Base-by-base conservation (phyloP, 768 basidiomycete genomes). In the Mycena metata region DNA sequence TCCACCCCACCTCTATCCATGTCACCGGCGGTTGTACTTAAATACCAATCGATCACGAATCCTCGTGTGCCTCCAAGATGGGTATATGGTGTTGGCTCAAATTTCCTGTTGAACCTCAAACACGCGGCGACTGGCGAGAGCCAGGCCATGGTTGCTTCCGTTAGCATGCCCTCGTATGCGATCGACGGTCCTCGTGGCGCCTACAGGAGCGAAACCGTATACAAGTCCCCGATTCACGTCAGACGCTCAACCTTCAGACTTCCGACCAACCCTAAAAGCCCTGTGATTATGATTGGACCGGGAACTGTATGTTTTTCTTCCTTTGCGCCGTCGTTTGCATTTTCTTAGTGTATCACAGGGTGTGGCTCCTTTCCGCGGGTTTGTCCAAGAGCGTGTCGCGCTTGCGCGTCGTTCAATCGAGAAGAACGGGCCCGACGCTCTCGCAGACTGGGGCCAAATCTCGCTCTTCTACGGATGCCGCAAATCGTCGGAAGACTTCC, bases 281-380 rank as follows among this genome's bases (percentile, higher is more conserved):
- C 98, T 2, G 92, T 99, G 57, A 95, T 99, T 80, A 99, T 99
- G 98, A 89, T 99, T 78, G 98, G 98, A 46, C 98, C 98, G 69
- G 98, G 98, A 60, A 99, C 96, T 64, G 96, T 97, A 78, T 83
- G 94, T 88, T 43, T 51, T 30, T 61, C 4, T 26, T 51, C 56
- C 35, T 43, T 30, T 30, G 6, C 30, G 24, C 26, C 64, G n/a
- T 47, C 13, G 65, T 21, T 58, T 36, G 19, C 50, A 24, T 12
- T 16, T 36, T 47, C 54, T 60, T 55, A 67, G 51, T 50, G 23
- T 47, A 69, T 26, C 55, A 49, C 51, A 97, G 96, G 98, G 98
- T 84, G 96, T 99, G 63, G 98, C 98, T 51, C 98, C 98, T 11
- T 99, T 99, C 94, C 94, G 98, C 69, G 98, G 97, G 2, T 99